These are phyloP conservation scores for Kodamaea jinghongensis DNA, from an alignment of 805 yeast genomes.

Conservation along the genomic window DNA sequence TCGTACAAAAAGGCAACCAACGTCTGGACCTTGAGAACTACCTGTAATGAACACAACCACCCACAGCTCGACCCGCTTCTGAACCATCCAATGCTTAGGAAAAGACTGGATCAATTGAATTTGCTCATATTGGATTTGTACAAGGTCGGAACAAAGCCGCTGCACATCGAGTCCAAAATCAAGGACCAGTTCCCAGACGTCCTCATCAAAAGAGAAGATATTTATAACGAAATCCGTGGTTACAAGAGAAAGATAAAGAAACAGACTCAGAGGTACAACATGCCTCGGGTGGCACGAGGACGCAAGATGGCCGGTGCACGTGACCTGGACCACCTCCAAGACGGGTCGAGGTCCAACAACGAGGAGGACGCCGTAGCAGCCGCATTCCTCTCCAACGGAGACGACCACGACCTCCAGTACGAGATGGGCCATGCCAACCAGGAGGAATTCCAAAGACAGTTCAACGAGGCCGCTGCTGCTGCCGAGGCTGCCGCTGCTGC, in stretches of 20 bases:
- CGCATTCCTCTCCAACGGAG: conserved; percentile 20
- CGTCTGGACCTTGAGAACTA: conserved; percentile 51
- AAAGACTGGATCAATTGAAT: conserved; percentile 52
- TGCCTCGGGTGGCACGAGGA: conserved; percentile 2
- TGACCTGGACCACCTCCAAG: conserved; percentile 13
- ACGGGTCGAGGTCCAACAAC: conserved; percentile 14
- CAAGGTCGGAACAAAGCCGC: conserved; percentile 54
- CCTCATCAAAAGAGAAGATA: conserved; percentile 55
- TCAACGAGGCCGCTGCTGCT: conserved; percentile 29
- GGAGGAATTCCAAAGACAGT: conserved; percentile 16
- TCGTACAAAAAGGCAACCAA: conserved; percentile 47
- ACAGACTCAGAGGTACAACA: conserved; percentile 28
- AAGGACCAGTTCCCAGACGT: conserved; percentile 52
- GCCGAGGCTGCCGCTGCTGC: conserved; percentile 42
- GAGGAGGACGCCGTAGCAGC: conserved; percentile 15
- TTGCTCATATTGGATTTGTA: conserved; percentile 50
- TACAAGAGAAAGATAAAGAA: conserved; percentile 50
- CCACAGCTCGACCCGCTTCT: conserved; percentile 55
- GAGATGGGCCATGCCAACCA: conserved; percentile 20
- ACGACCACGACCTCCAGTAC: conserved; percentile 21
- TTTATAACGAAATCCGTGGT: conserved; percentile 56
- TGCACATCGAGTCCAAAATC: conserved; percentile 50
- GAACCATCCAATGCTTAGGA: conserved; percentile 56
- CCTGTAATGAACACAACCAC: conserved; percentile 58
- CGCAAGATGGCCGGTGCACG: conserved; percentile 8